Evolutionary conservation across 306 rosid species (phyloP), one percentile per base, ranked within the genome.

Genomic region (Leucaena leucocephala): DNA sequence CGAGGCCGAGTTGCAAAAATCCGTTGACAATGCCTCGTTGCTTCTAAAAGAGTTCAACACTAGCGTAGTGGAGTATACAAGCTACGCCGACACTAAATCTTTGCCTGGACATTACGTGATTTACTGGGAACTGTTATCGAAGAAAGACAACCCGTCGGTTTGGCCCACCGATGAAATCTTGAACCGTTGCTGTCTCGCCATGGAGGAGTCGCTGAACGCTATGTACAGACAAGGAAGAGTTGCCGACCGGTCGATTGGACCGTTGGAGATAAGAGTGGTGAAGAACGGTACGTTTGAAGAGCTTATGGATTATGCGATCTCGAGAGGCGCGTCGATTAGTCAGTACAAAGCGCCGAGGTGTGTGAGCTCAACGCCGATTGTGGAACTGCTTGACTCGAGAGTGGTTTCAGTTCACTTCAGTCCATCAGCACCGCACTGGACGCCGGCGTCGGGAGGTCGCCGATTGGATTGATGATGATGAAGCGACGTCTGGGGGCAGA

Each of bases 261-360:
- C 98, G 3, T 80, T 94, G 34, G 97, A 94, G 81, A 94, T 94
- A 8, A 71, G 90, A 6, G 91, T 91, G n/a, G 97, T 94, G 61
- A 90, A 86, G 72, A 91, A 58, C 12, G 98, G 98, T 1, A 94
- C 98, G 1, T 91, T 91, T 72, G 98, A 94, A 74, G 98, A 94
- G 84, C 82, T 94, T 2, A 94, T 94, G 98, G 98, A 94, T 68
- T 94, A 88, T 14, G 97, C 98, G 3, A 94, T 94, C 36, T 90
- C 97, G 0, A 84, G 94, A 8, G 98, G 98, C 0, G 98, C 98
- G 8, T 94, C 98, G 0, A 94, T 94, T 15, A 94, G 90, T 70
- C 98, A 94, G 76, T 94, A 94, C 82, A 94, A 94, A 72, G 96
- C 82, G 0, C 98, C 98, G 1, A 87, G 98, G 71, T 94, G 98